phyloP scores from a whole-genome alignment of 2,329 filamentous ascomycete genomes.

The Aspergillus fumigatus region DNA sequence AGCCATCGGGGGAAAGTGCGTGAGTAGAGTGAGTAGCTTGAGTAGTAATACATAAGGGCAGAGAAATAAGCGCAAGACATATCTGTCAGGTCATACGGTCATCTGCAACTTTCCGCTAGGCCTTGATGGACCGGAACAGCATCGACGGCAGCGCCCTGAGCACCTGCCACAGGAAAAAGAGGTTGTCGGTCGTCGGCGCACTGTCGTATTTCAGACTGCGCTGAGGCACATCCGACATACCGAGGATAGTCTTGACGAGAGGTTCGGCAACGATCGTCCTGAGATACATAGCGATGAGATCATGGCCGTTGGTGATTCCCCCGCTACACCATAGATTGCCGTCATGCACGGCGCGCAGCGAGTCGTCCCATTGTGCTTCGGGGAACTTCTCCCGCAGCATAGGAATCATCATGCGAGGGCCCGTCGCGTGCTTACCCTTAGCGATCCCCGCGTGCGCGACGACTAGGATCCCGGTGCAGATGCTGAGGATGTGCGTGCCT shows the following conservation, averaged over 20 bases:
- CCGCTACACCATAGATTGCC: slow-evolving; percentile 24
- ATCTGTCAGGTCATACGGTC: background rate
- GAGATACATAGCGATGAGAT: slow-evolving; percentile 21
- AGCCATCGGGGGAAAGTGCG: background rate
- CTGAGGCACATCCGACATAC: slow-evolving; percentile 30
- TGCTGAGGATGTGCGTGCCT: slow-evolving; percentile 20
- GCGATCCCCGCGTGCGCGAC: slow-evolving; percentile 22
- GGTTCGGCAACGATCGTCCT: slow-evolving; percentile 15
- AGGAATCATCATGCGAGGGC: slow-evolving; percentile 20
- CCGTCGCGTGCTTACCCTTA: slow-evolving; percentile 15
- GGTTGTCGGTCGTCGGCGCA: slow-evolving; percentile 4
- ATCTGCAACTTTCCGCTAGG: background rate
- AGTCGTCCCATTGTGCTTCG: slow-evolving; percentile 18
- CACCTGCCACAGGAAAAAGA: slow-evolving; percentile 16
- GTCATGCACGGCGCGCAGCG: slow-evolving; percentile 15
- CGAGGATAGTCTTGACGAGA: slow-evolving; percentile 31
- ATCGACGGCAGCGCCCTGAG: slow-evolving; percentile 11
- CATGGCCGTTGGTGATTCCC: slow-evolving; percentile 25
- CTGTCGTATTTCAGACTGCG: slow-evolving; percentile 23
- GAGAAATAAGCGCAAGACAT: background rate
- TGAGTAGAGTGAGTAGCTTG: no score
- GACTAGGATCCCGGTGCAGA: slow-evolving; percentile 24
- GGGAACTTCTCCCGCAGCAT: slow-evolving; percentile 21
- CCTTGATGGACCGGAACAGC: slow-evolving; percentile 1
- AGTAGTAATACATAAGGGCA: background rate